Base-by-base conservation (phyloP, 352 stramenopile genomes). In the Globisporangium mamillatum region DNA sequence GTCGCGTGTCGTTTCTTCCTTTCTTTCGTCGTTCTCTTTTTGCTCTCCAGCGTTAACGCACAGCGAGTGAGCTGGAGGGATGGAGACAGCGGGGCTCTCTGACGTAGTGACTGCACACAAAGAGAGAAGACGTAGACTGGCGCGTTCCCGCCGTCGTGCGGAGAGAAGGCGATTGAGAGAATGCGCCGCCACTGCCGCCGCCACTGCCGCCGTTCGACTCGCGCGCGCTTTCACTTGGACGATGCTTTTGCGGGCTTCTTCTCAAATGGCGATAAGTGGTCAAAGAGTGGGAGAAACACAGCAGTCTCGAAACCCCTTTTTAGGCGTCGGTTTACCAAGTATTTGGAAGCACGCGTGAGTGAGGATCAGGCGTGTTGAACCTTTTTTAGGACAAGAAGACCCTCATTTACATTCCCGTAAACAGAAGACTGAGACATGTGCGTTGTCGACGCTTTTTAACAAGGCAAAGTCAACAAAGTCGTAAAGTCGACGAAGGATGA, bases 281-380 rank as follows among this genome's bases (percentile, higher is more conserved):
- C 32, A 38, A 46, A 62, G 20, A 62, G 56, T 62, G 56, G 56
- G 56, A 62, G 56, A 62, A 50, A 62, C 29, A 48, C 10, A 34
- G 20, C 3, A 18, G 3, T 5, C 32, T 29, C 8, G 0, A 14
- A 46, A n/a, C 20, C 55, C 25, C 20, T 61, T 61, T 61, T 27
- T 61, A 61, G 20, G 20, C 1, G 55, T 16, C 46, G 29, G 46
- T 52, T 61, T 61, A 48, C 7, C 10, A 4, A 1, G 0, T 46
- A 1, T 27, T 8, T 29, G 14, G 5, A 12, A 29, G 7, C 4
- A 32, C 29, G 29, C 29, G 29, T 32, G 7, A 27, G n/a, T 20
- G 6, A 44, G 32, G 20, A 36, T 32, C 29, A 8, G 29, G 29
- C 32, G 29, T 22, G 27, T 61, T 61, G 55, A 61, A 61, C 55